phyloP scores from a whole-genome alignment of 352 stramenopile genomes.

The Pilasporangium apinafurcum region DNA sequence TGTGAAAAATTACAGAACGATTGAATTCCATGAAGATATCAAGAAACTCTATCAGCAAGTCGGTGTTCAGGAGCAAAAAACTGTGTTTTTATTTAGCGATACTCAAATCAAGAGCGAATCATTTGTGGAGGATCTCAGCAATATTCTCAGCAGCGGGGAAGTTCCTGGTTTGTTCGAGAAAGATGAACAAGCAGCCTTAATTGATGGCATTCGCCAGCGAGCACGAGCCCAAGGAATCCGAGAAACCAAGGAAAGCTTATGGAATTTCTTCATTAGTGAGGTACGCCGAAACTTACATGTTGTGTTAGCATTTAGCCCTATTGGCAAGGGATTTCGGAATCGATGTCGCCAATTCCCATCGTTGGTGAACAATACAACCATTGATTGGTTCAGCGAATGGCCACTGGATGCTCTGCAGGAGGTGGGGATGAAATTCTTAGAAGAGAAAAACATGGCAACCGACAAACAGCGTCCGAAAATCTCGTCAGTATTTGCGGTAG shows the following conservation, averaged over 20 bases:
- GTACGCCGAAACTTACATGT: conserved; percentile 89
- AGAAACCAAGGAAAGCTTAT: conserved; percentile 88
- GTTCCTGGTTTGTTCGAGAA: conserved; percentile 91
- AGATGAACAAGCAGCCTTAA: conserved; percentile 82
- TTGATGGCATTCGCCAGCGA: conserved; percentile 77
- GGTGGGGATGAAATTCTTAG: conserved; percentile 90
- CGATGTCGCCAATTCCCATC: conserved; percentile 87
- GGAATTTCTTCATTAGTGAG: conserved; percentile 91
- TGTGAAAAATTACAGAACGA: conserved; percentile 89
- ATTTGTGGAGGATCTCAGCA: conserved; percentile 93
- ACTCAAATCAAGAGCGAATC: conserved; percentile 92
- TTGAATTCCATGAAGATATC: conserved; percentile 92
- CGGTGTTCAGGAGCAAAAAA: conserved; percentile 78
- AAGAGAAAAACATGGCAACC: conserved; percentile 76
- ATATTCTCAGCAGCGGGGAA: conserved; percentile 89
- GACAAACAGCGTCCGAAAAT: conserved; percentile 79
- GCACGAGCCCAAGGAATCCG: conserved; percentile 67
- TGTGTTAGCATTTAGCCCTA: conserved; percentile 90
- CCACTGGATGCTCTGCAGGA: conserved; percentile 89
- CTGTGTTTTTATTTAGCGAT: conserved; percentile 92
- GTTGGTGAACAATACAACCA: conserved; percentile 93
- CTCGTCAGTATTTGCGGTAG: conserved; percentile 82
- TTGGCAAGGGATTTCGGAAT: conserved; percentile 84
- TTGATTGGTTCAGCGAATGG: conserved; percentile 94
- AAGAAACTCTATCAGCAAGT: conserved; percentile 85